These are phyloP conservation scores for Mucor irregularis DNA, from an alignment of 371 early-diverging fungal genomes.

Conservation along the genomic window DNA sequence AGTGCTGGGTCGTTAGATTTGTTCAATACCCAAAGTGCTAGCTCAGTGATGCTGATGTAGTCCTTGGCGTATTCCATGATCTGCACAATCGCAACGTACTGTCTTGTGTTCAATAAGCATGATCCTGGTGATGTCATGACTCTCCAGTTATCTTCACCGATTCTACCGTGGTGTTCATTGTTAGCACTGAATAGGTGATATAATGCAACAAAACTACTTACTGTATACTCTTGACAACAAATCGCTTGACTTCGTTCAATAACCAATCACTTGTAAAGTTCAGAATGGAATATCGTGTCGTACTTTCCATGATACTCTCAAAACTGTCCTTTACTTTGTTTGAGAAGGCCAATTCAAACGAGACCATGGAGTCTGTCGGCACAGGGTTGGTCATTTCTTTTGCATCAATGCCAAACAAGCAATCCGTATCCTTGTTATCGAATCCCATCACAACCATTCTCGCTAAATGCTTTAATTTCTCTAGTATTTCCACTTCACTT, in stretches of 20 bases:
- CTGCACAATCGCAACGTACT: constrained; percentile 60
- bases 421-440: constrained; percentile 18
- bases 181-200: not conserved
- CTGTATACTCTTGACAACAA: constrained; percentile 71
- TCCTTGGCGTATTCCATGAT: constrained; percentile 62
- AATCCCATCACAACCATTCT: constrained; percentile 27
- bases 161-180: constrained; percentile 25
- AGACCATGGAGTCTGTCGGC: constrained; percentile 39
- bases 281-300: constrained; percentile 53
- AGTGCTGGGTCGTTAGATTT: constrained; percentile 59
- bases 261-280: constrained; percentile 62
- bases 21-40: constrained; percentile 65
- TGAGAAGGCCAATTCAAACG: constrained; percentile 34
- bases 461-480: constrained; percentile 31
- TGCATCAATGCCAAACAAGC: constrained; percentile 39
- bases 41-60: constrained; percentile 52
- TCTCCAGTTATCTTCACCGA: constrained; percentile 83
- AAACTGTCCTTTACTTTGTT: constrained; percentile 37
- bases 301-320: constrained; percentile 30
- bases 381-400: constrained; percentile 53
- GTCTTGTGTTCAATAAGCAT: constrained; percentile 73
- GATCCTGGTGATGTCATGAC: constrained; percentile 80
- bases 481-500: constrained; percentile 25
- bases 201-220: constrained; percentile 19
- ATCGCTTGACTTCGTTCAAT: constrained; percentile 59